These are phyloP conservation scores for Phaeoacremonium minimum DNA, from an alignment of 2,329 filamentous ascomycete species.

Conservation along the genomic window DNA sequence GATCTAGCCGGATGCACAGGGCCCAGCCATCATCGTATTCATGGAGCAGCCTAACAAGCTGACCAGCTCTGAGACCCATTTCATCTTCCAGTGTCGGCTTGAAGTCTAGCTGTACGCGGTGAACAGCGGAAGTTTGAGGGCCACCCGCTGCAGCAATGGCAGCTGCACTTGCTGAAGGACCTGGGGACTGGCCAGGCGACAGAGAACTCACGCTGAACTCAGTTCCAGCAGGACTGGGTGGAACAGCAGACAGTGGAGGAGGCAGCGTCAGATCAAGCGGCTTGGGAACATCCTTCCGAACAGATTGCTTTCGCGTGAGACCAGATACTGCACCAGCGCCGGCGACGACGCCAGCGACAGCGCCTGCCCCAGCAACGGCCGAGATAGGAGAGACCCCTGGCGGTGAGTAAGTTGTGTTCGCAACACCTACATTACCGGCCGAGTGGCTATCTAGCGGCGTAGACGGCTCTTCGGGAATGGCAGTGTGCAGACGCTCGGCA, in stretches of 20 bases:
- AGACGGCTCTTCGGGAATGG: conserved; percentile 29
- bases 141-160: conserved; percentile 61
- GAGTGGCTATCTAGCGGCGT: conserved; percentile 27
- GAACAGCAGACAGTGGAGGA: conserved; percentile 27
- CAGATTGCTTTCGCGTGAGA: conserved; percentile 51
- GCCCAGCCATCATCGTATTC: conserved; percentile 99
- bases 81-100: conserved; percentile 90
- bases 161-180: conserved; percentile 45
- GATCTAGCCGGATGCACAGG: conserved; percentile 86
- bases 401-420: conserved; percentile 25
- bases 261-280: conserved; percentile 50
- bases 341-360: conserved; percentile 16
- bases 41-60: conserved; percentile 83
- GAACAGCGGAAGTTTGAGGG: conserved; percentile 61
- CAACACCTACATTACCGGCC: conserved; percentile 30
- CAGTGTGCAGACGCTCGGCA: conserved; percentile 44
- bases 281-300: conserved; percentile 46
- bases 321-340: too few species aligned
- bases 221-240: conserved; percentile 58
- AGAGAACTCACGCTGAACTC: conserved; percentile 58
- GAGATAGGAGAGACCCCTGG: conserved; percentile 18
- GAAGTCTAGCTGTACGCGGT: conserved; percentile 93
- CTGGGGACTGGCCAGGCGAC: conserved; percentile 38
- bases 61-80: conserved; percentile 73
- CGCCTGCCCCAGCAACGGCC: conserved; percentile 6